These are phyloP conservation scores for Lepidium aucheri DNA, from an alignment of 345 rosid species.

Conservation along the genomic window DNA sequence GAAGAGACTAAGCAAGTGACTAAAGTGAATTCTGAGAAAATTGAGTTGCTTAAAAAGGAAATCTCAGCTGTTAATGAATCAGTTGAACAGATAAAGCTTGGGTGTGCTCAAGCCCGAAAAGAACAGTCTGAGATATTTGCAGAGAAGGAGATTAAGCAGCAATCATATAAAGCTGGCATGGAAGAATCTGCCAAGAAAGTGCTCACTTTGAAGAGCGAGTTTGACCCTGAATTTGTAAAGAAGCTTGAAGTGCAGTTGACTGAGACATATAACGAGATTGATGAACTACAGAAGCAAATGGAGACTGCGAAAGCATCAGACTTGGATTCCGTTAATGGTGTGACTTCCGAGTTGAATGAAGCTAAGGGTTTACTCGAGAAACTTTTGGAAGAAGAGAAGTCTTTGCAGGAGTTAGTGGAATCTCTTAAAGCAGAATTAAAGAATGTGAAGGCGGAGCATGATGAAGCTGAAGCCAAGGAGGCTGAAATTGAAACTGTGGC, in stretches of 20 bases:
- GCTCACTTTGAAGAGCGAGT: conserved; percentile 47
- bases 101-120: conserved; percentile 53
- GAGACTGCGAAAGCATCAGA: conserved; percentile 72
- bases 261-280: conserved; percentile 54
- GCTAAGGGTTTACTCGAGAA: conserved; percentile 77
- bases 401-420: conserved; percentile 51
- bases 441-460: conserved; percentile 63
- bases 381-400: conserved; percentile 67
- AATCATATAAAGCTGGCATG: conserved; percentile 51
- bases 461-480: conserved; percentile 69
- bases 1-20: conserved; percentile 56
- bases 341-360: conserved; percentile 66
- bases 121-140: conserved; percentile 63
- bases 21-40: conserved; percentile 60
- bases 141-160: conserved; percentile 58
- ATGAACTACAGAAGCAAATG: conserved; percentile 53
- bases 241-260: conserved; percentile 61
- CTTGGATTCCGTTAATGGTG: conserved; percentile 55
- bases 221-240: conserved; percentile 56
- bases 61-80: conserved; percentile 68
- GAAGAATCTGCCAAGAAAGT: conserved; percentile 59
- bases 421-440: conserved; percentile 65
- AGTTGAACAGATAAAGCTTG: conserved; percentile 75
- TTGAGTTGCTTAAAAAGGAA: conserved; percentile 60
- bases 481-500: conserved; percentile 74